Evolutionary conservation across 345 rosid genomes (phyloP), one percentile per base, ranked within the genome.

Genomic region (Eucalyptus virginea): DNA sequence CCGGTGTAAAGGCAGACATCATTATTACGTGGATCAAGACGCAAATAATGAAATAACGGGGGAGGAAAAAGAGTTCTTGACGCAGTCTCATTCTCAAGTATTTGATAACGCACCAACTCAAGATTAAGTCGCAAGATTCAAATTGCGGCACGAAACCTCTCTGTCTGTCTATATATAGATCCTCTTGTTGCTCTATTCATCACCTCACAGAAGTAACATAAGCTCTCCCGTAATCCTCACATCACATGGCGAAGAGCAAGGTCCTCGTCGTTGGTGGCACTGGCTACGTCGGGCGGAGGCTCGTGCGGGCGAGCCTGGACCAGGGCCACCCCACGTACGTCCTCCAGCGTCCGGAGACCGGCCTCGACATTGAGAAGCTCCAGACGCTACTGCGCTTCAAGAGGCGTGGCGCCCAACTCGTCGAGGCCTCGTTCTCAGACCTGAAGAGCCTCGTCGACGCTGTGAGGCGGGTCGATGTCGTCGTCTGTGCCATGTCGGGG

Each of bases 231-330:
- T 13, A 58, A 24, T 54, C 44, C 52, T 58, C 32, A 28, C 52
- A 34, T 91, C 92, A 34, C 80, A 69, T 69, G 94, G 92, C 30
- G 24, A 93, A 93, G 92, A 91, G 94, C 89, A 94, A 88, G 89
- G 94, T 95, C 72, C 93, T 95, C 11, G 92, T 95, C 1, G 96
- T 94, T 6, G 96, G 97, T 2, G 96, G 92, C 10, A 95, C 96
- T 0, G 96, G 97, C 19, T 95, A 94, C 77, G 87, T 94, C 6
- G 96, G 97, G 3, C 87, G 91, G 92, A 93, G 96, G 87, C 91
- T 95, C 11, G 97, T 94, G 89, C 88, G 47, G 90, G 96, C 95
- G 6, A 94, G 97, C 92, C 90, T 95, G 18, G 92, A 89, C 1
- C 91, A 91, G 40, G 96, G 96, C 10, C 94, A 95, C 86, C 45